Evolutionary conservation across 306 rosid species (phyloP).

Genomic region (Castanopsis chinensis): DNA sequence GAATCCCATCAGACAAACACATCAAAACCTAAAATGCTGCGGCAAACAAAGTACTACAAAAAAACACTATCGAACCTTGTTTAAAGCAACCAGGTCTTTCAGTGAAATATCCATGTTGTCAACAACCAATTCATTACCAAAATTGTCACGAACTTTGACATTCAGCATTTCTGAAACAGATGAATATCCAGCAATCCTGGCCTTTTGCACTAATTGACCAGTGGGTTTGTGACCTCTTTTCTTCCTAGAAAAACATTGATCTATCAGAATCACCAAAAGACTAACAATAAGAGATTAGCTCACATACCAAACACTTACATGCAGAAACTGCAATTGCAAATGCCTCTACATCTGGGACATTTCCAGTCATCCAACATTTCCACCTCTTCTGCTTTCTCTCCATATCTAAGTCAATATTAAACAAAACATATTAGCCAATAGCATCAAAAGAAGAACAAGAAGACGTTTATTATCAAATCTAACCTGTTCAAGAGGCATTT

Average conservation of each 20-base stretch:
- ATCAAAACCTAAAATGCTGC: neutral
- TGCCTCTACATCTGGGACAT: slow-evolving; percentile 75
- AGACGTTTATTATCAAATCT: neutral
- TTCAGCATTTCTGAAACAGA: slow-evolving; percentile 64
- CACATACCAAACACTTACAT: slow-evolving; percentile 33
- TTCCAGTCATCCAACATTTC: slow-evolving; percentile 42
- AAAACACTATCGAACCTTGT: slow-evolving; percentile 27
- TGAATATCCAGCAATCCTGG: slow-evolving; percentile 56
- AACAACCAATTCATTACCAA: slow-evolving; percentile 19
- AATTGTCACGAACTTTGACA: slow-evolving; percentile 17
- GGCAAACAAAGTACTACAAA: neutral
- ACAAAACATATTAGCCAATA: neutral
- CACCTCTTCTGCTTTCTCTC: slow-evolving; percentile 58
- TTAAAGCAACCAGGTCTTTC: slow-evolving; percentile 5
- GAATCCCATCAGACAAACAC: neutral
- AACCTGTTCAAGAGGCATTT: slow-evolving; percentile 82
- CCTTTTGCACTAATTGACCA: slow-evolving; percentile 42
- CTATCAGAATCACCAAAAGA: slow-evolving; percentile 15
- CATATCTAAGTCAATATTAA: slow-evolving; percentile 50
- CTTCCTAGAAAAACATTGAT: slow-evolving; percentile 46
- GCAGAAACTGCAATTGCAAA: slow-evolving; percentile 83
- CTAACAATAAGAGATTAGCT: neutral
- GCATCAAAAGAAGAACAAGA: neutral
- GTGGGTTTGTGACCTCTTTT: slow-evolving; percentile 66
- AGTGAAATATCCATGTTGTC: slow-evolving; percentile 4